These are phyloP conservation scores for Ophiostoma piceae DNA, from an alignment of 2,329 filamentous ascomycete species.

Conservation along the genomic window DNA sequence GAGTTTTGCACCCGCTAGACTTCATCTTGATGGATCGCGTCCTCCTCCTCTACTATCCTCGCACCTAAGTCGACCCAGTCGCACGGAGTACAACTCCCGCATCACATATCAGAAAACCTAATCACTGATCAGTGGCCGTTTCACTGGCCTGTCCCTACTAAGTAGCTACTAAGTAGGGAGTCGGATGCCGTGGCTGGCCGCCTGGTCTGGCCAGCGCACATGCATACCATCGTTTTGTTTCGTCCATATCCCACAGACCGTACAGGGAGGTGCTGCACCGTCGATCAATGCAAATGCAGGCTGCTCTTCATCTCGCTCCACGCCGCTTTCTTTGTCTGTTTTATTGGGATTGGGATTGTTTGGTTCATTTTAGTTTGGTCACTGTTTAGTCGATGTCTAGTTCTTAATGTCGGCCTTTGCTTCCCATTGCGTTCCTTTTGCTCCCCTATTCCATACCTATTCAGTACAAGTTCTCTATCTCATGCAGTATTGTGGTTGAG, in stretches of 20 bases:
- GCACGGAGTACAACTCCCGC: neutral
- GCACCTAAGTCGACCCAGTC: too few species aligned
- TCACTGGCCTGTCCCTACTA: neutral
- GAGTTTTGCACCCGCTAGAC: neutral
- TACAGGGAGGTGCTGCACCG: constrained; percentile 17
- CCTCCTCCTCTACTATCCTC: neutral
- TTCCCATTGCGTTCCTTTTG: neutral
- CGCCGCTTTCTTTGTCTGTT: neutral
- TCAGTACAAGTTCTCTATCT: too few species aligned
- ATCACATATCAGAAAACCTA: constrained; percentile 3
- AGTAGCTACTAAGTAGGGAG: neutral
- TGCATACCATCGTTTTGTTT: neutral
- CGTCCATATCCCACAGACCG: constrained; percentile 12
- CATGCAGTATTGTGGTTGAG: too few species aligned
- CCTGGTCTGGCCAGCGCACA: neutral
- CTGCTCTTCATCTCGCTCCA: constrained; percentile 3
- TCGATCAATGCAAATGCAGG: constrained; percentile 13
- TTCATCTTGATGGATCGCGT: neutral
- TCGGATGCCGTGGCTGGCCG: constrained; percentile 4
- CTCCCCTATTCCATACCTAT: too few species aligned
- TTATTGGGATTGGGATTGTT: neutral
- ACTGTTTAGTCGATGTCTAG: neutral
- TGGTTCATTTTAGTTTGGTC: neutral
- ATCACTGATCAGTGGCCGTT: neutral
- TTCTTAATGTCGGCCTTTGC: neutral